A percentile compares a stretch with the other conserved stretches of the same genome.
phyloP scores from a whole-genome alignment of 2,329 filamentous ascomycete genomes.

The Ascochyta viciae-villosae region DNA sequence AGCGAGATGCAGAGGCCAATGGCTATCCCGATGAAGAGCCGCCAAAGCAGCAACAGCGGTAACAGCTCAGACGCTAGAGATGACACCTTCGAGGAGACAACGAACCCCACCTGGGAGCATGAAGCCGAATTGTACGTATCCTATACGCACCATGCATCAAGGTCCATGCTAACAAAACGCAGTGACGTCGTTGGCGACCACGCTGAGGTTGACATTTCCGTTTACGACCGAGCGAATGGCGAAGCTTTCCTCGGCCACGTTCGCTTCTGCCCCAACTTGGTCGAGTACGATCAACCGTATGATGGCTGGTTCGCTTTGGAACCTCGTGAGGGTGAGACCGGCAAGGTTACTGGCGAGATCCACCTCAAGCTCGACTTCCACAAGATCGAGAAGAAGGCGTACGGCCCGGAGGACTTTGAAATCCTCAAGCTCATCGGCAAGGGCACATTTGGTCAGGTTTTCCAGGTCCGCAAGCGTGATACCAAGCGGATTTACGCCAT shows the following conservation, averaged over 20 bases:
- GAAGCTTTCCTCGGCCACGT: constrained; percentile 94
- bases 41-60: constrained; percentile 97
- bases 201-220: constrained; percentile 88
- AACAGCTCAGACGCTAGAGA: constrained; percentile 63
- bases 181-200: constrained; percentile 94
- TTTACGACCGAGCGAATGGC: constrained; percentile 85
- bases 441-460: constrained; percentile 97
- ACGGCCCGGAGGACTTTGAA: constrained; percentile 93
- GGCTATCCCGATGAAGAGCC: constrained; percentile 95
- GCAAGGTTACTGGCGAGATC: constrained; percentile 82
- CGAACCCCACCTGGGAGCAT: constrained; percentile 93
- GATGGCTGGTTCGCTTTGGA: constrained; percentile 86
- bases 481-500: constrained; percentile 96
- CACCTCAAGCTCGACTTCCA: constrained; percentile 87
- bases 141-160: not conserved
- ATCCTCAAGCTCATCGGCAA: constrained; percentile 97
- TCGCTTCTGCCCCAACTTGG: constrained; percentile 74
- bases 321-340: constrained; percentile 79
- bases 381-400: constrained; percentile 82
- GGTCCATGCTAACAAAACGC: constrained; percentile 28
- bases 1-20: constrained; percentile 85
- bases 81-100: constrained; percentile 69
- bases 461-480: constrained; percentile 97
- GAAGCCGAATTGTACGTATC: constrained; percentile 87
- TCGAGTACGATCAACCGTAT: constrained; percentile 73